phyloP scores from a whole-genome alignment of 2,329 filamentous ascomycete species.

The Amesomyces nigricolor region DNA sequence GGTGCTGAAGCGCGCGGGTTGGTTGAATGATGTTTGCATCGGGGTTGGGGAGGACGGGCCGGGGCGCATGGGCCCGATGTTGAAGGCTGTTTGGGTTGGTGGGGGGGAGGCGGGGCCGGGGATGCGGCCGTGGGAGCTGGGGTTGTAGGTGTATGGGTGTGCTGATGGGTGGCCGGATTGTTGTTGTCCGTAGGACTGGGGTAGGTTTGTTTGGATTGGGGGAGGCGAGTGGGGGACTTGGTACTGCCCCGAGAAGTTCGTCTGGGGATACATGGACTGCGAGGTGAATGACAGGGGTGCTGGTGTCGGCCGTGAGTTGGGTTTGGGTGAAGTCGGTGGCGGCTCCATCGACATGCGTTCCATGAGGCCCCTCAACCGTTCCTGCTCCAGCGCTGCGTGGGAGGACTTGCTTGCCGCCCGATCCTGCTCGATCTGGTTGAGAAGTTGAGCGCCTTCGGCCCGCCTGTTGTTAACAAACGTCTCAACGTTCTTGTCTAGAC shows the following conservation, averaged over 20 bases:
- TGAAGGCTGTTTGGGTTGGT: conserved; percentile 52
- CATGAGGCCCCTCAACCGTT: conserved; percentile 84
- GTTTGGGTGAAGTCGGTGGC: conserved; percentile 37
- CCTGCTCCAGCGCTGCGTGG: conserved; percentile 75
- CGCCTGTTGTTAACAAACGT: conserved; percentile 93
- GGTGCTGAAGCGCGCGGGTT: conserved; percentile 44
- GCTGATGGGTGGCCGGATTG: neutral
- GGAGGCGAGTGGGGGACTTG: conserved; percentile 54
- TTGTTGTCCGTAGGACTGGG: conserved; percentile 42
- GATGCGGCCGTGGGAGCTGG: conserved; percentile 53
- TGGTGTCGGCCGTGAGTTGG: conserved; percentile 33
- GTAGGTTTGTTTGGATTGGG: conserved; percentile 39
- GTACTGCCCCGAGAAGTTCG: conserved; percentile 53
- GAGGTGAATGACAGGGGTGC: conserved; percentile 35
- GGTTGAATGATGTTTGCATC: conserved; percentile 49
- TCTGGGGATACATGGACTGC: conserved; percentile 46
- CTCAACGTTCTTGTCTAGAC: conserved; percentile 90
- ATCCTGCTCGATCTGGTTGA: conserved; percentile 80
- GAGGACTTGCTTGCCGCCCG: conserved; percentile 55
- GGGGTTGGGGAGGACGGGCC: conserved; percentile 53
- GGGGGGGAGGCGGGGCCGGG: conserved; percentile 55
- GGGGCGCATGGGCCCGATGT: conserved; percentile 34
- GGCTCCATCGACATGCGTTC: conserved; percentile 89
- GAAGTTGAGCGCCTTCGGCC: conserved; percentile 82
- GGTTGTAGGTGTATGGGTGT: conserved; percentile 43